These are phyloP conservation scores for Tetrahymena malaccensis DNA, from an alignment of 73 alveolate species.

Conservation along the genomic window DNA sequence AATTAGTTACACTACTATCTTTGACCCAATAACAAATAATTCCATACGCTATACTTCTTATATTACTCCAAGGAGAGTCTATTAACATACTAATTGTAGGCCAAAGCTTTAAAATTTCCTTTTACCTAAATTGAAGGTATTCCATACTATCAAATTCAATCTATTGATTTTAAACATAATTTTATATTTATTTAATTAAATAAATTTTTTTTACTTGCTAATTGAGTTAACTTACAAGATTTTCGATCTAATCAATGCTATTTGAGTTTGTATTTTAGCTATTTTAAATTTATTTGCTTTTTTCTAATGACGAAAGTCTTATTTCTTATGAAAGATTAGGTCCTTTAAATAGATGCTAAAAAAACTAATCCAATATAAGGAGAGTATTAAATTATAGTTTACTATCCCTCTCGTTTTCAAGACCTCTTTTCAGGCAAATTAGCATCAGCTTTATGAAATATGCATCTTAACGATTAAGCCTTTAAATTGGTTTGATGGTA, in stretches of 20 bases:
- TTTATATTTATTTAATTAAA: background rate
- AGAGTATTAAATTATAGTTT: background rate
- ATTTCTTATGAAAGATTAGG: background rate
- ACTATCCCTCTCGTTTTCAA: background rate
- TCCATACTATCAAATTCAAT: background rate
- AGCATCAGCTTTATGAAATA: background rate
- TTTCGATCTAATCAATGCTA: background rate
- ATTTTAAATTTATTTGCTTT: background rate
- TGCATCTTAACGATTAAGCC: background rate
- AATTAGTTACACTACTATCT: background rate
- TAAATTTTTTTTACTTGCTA: background rate
- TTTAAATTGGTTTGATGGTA: background rate
- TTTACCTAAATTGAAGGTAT: conserved; percentile 38
- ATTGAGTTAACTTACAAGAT: background rate
- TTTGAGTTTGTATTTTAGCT: background rate
- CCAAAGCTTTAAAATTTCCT: conserved; percentile 58
- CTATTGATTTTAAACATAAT: background rate
- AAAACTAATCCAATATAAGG: background rate
- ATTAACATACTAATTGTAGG: conserved; percentile 42
- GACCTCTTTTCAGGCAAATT: background rate
- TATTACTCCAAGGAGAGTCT: conserved; percentile 59
- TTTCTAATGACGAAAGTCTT: background rate
- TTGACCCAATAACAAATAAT: conserved; percentile 38
- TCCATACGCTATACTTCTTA: conserved; percentile 59
- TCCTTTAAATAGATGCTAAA: background rate